Evolutionary conservation across 306 rosid genomes (phyloP).

Genomic region (Heteromeles arbutifolia): DNA sequence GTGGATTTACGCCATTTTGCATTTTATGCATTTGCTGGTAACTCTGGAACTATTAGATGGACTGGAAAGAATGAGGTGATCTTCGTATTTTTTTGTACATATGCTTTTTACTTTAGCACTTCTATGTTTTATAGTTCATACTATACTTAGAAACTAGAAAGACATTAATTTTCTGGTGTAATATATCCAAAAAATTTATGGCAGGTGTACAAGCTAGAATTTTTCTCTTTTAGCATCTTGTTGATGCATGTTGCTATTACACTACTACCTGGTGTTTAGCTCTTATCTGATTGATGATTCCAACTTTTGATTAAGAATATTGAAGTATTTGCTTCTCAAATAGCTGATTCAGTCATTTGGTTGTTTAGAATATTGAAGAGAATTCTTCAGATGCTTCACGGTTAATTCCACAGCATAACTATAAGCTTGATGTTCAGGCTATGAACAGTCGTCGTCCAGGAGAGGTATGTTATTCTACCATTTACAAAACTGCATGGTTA

Average conservation of each 20-base stretch:
- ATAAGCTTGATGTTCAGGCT: slow-evolving; percentile 94
- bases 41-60: slow-evolving; percentile 75
- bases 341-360: slow-evolving; percentile 19
- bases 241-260: slow-evolving; percentile 11
- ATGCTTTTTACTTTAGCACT: not conserved
- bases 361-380: slow-evolving; percentile 73
- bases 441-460: slow-evolving; percentile 85
- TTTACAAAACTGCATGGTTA: not conserved
- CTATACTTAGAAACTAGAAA: not conserved
- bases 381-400: slow-evolving; percentile 78
- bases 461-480: slow-evolving; percentile 52
- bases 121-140: not conserved
- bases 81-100: not conserved
- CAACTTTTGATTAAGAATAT: not conserved
- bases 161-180: not conserved
- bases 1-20: slow-evolving; percentile 91
- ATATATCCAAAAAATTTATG: not conserved
- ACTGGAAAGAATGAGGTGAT: slow-evolving; percentile 70
- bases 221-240: slow-evolving; percentile 4
- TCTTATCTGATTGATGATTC: not conserved
- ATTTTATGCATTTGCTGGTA: slow-evolving; percentile 88
- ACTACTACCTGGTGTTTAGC: not conserved
- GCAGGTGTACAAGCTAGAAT: not conserved
- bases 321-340: slow-evolving; percentile 7
- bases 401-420: slow-evolving; percentile 89